Conservation (phyloP, 116 monocot genomes). For the Phalaenopsis hybrid region DNA sequence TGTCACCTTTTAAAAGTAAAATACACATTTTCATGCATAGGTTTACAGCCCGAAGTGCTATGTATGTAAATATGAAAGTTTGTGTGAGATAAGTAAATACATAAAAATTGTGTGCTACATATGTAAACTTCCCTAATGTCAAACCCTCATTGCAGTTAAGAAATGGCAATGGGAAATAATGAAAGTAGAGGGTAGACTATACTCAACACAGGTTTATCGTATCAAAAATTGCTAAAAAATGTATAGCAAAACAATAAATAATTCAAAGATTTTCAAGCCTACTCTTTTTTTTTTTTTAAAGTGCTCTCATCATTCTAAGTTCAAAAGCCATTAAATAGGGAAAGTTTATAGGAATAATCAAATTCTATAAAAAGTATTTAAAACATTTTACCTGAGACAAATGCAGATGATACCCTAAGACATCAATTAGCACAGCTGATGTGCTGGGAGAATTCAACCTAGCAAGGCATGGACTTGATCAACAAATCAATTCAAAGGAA, state of each 20-base stretch:
- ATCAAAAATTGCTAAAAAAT: neutral
- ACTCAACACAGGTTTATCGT: neutral
- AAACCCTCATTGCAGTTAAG: neutral
- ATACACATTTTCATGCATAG: too few species aligned
- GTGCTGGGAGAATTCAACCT: constrained; percentile 87
- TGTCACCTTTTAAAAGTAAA: too few species aligned
- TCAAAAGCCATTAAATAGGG: neutral
- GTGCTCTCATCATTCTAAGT: neutral
- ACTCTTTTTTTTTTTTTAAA: neutral
- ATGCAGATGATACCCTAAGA: constrained; percentile 67
- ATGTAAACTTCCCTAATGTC: neutral
- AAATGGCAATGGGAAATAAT: neutral
- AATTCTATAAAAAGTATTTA: neutral
- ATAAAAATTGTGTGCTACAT: too few species aligned
- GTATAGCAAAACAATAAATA: neutral
- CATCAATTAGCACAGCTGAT: constrained; percentile 53
- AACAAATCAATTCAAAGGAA: neutral
- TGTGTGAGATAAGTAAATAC: too few species aligned
- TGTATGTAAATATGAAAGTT: too few species aligned
- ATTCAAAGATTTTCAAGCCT: neutral
- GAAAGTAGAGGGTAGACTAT: neutral
- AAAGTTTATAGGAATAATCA: neutral
- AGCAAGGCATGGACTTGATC: constrained; percentile 1
- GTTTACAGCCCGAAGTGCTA: too few species aligned
- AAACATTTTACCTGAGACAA: constrained; percentile 57